Evolutionary conservation across 495 filamentous ascomycete species (phyloP).

Genomic region (Penicillium lividum): DNA sequence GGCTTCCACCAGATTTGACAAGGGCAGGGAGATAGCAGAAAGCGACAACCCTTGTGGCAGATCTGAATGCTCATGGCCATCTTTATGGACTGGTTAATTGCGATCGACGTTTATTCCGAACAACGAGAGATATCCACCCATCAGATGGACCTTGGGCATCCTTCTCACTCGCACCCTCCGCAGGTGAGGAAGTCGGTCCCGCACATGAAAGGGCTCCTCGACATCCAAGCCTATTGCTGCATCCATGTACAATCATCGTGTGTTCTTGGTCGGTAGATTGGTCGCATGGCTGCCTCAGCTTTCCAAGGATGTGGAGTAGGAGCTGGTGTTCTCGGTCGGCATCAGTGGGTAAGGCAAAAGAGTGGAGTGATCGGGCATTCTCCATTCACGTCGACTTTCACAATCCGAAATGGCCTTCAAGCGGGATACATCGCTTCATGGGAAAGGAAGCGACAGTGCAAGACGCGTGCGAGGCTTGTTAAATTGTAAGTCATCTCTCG

Average conservation of each 20-base stretch:
- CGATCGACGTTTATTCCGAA: background rate
- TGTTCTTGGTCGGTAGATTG: background rate
- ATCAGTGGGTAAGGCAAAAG: no score
- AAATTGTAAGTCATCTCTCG: background rate
- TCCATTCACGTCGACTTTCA: background rate
- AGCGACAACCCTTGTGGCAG: background rate
- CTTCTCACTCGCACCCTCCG: background rate
- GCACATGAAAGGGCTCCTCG: background rate
- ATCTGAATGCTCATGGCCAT: background rate
- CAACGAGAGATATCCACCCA: background rate
- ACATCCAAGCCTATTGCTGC: background rate
- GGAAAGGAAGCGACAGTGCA: background rate
- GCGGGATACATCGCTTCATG: background rate
- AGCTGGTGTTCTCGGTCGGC: no score
- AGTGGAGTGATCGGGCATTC: background rate
- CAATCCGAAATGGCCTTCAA: background rate
- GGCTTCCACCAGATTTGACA: background rate
- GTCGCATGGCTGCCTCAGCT: background rate
- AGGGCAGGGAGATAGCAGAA: background rate
- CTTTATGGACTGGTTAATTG: background rate
- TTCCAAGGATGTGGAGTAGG: background rate
- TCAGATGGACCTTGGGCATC: background rate
- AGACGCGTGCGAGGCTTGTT: slow-evolving; percentile 4
- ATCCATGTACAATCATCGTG: background rate
- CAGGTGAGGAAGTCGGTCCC: background rate